Evolutionary conservation across 768 basidiomycete species (phyloP), one percentile per base, ranked within the genome.

Genomic region (Leccinum variicolor): DNA sequence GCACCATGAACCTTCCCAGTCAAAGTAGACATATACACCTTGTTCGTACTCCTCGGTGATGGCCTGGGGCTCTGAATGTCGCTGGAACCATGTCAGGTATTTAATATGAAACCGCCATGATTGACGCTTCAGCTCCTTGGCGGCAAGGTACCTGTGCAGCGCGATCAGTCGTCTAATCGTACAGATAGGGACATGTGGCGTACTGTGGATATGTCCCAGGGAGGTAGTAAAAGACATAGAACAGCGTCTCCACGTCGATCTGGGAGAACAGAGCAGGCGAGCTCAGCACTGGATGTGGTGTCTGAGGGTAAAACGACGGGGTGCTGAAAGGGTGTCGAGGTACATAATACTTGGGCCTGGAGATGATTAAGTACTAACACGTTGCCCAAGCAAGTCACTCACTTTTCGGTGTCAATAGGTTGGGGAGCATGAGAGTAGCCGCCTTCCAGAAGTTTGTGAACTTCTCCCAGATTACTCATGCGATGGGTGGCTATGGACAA

Each of bases 31-130:
- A 74, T 99, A 99, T 14, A 97, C 94, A 14, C 97, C 97, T 76
- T 98, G 95, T 75, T 99, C 97, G 73, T 98, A 99, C 72, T 98
- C 96, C 66, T 98, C 96, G 53, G 97, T 99, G 71, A 99, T 98
- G 2, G 94, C 94, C 68, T 96, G 93, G 9, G 97, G 97, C 68
- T 98, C 95, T 23, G 93, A 94, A 67, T 97, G 93, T 36, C 97
- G 85, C 73, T 98, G 97, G 84, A 99, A 99, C 95, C 97, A 99
- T 29, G 97, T 99, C 59, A 99, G 77, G 71, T 98, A 99, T 75
- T 98, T 98, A 60, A 98, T 92, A 73, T 99, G 97, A 81, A 98
- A 99, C 50, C 97, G 86, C 97, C 97, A 99, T 41, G 93, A 94
- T 71, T 98, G 96, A 51, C 90, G 83, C 77, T 98, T 98, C 62